Percentiles rank a stretch among this genome's conserved stretches.
These are phyloP conservation scores for Skeletonema potamos DNA, from an alignment of 108 stramenopile species.

Conservation along the genomic window DNA sequence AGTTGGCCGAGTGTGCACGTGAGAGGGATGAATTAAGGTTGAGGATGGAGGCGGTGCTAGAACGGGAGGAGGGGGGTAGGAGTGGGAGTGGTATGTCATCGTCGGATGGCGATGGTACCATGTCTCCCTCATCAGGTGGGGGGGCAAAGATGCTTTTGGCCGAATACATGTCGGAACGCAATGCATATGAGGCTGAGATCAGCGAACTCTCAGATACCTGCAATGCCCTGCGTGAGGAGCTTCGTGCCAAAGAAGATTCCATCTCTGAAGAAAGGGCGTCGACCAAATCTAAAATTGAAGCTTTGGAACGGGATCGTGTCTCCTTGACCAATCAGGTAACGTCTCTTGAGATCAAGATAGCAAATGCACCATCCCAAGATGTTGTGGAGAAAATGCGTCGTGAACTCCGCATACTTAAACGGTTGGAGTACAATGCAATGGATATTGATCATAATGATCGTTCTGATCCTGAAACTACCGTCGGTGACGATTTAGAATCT, in stretches of 20 bases:
- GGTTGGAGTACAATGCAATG: constrained; percentile 85
- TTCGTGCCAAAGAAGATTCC: constrained; percentile 60
- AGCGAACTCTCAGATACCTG: constrained; percentile 65
- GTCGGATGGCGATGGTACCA: not conserved
- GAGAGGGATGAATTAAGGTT: constrained; percentile 80
- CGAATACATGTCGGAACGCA: constrained; percentile 75
- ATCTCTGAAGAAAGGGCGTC: constrained; percentile 44
- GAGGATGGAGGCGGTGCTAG: constrained; percentile 55
- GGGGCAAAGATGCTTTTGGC: constrained; percentile 43
- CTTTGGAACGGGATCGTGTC: constrained; percentile 55
- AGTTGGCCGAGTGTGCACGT: constrained; percentile 57
- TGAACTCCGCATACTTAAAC: constrained; percentile 82
- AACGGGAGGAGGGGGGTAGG: constrained; percentile 13
- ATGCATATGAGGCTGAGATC: constrained; percentile 87
- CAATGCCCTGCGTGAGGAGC: constrained; percentile 76
- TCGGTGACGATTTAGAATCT: constrained; percentile 74
- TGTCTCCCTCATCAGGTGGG: constrained; percentile 51
- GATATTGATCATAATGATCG: constrained; percentile 63
- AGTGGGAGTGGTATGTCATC: constrained; percentile 1
- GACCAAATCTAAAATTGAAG: constrained; percentile 53
- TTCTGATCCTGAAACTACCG: constrained; percentile 72
- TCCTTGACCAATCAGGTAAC: constrained; percentile 45
- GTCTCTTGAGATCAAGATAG: constrained; percentile 60
- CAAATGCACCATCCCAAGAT: constrained; percentile 65
- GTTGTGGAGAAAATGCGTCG: constrained; percentile 80